Evolutionary conservation across 2,329 filamentous ascomycete genomes (phyloP), one percentile per base, ranked within the genome.

Genomic region (Colletotrichum neosansevieriae): DNA sequence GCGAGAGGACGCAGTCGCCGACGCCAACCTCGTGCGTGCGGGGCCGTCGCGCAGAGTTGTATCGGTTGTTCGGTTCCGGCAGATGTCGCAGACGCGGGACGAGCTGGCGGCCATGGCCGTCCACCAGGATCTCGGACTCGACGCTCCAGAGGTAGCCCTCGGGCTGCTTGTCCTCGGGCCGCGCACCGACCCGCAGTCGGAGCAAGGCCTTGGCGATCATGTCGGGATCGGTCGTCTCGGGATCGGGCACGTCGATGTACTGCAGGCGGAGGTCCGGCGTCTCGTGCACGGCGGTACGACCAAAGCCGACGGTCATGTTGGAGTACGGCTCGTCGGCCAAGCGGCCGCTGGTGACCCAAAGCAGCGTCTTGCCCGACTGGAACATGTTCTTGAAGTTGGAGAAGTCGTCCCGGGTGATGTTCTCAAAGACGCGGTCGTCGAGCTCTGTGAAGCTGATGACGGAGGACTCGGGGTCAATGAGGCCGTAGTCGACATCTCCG

Each of bases 381-480:
- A 60, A 60, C 7, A 60, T 11, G 3, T 51, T 42, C 34, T 36
- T 34, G 34, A 60, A 47, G 5, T 36, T 47, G 6, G 21, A 47
- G 45, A 73, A 67, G n/a, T 6, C 67, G 71, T 1, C 51, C 49
- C 78, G 81, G 49, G 74, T 66, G n/a, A 85, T 73, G 29, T 79
- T 77, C 6, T 75, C 72, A 15, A 78, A 71, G 11, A 79, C 72
- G 13, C 68, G 53, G 9, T 66, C 56, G 3, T 74, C 71, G 12
- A 69, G 53, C 21, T 69, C 61, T 4, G 50, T 34, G 3, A 60
- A 32, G 17, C 49, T 47, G 21, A 60, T 10, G 34, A 60, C 47
- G 21, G 36, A 36, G 15, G 58, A 17, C 15, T 51, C 42, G 44
- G 36, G 15, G n/a, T 60, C 34, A 2, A 60, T 9, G 19, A 32